Evolutionary conservation across 2,329 filamentous ascomycete genomes (phyloP), one percentile per base, ranked within the genome.

Genomic region (Venturia oleaginea): DNA sequence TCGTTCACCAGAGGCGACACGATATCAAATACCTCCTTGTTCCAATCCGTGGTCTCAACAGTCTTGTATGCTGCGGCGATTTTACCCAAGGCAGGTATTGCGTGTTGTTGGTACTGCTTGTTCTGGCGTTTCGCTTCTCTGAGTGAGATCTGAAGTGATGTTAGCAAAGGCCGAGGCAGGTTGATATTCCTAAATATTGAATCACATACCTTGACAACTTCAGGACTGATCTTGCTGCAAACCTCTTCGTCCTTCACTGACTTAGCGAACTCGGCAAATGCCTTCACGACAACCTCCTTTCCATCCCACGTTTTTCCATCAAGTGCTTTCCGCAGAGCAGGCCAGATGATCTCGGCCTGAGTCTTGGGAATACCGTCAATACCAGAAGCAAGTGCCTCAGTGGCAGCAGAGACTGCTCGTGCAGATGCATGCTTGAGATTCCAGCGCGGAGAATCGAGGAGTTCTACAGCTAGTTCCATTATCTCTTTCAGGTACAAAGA

Each of bases 111-210:
- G 75, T 97, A 99, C 8, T 81, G 80, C n/a, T 86, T 84, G 71
- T 97, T 97, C 72, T 92, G 93, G 38, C 94, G 85, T 79, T 94
- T 97, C 10, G 92, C 92, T 81, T 99, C 94, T 65, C 93, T 84
- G 19, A 93, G 74, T 5, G 84, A 84, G 68, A 96, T 88, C 82
- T 92, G 67, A 37, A 17, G 10, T 34, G 42, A 40, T 8, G 15
- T 62, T 60, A 60, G 40, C 30, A 5, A 55, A 48, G 11, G 10
- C 40, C 48, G 24, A 17, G 54, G n/a, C 22, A 11, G 38, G 19
- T 43, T 11, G 17, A 27, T 1, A 32, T 59, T 27, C n/a, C 40
- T 57, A 42, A 32, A 54, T 32, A 17, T 30, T 11, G 15, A 55
- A 34, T 10, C 38, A 62, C 66, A 19, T 38, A 59, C 57, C 37